phyloP scores from a whole-genome alignment of 1,284 basidiomycete genomes.

The Irpex rosettiformis region DNA sequence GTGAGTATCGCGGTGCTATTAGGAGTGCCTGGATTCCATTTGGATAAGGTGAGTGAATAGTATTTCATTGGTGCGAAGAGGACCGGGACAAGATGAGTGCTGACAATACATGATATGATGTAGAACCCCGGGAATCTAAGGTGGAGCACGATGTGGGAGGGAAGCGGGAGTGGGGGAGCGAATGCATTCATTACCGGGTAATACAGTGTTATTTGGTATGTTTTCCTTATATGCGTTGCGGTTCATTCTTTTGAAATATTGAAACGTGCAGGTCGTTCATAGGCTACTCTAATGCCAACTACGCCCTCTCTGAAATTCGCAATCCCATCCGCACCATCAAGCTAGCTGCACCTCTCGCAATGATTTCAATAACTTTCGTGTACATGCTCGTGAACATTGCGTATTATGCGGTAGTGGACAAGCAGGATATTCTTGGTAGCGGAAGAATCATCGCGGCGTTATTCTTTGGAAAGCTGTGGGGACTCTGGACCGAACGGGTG shows the following conservation, averaged over 20 bases:
- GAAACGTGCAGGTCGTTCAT: conserved; percentile 58
- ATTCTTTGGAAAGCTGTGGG: conserved; percentile 69
- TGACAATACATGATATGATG: too few relatives aligned
- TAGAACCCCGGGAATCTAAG: conserved; percentile 45
- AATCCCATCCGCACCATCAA: conserved; percentile 67
- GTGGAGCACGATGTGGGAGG: conserved; percentile 55
- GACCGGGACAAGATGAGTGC: too few relatives aligned
- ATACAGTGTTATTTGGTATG: conserved; percentile 48
- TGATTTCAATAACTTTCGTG: conserved; percentile 47
- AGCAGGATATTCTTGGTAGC: conserved; percentile 59
- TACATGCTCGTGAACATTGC: conserved; percentile 65
- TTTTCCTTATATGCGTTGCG: too few relatives aligned
- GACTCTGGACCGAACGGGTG: conserved; percentile 53
- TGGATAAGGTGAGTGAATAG: too few relatives aligned
- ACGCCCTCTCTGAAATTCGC: conserved; percentile 63
- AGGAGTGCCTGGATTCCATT: conserved; percentile 42
- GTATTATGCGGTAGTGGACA: conserved; percentile 67
- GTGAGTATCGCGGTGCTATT: conserved; percentile 49
- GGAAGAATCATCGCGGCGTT: conserved; percentile 60
- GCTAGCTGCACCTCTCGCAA: conserved; percentile 60
- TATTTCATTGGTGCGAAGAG: too few relatives aligned
- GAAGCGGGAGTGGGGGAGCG: conserved; percentile 37
- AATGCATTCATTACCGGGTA: conserved; percentile 60
- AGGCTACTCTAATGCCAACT: conserved; percentile 71
- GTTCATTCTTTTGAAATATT: too few relatives aligned